These are phyloP conservation scores for Rhodotorula diobovata DNA, from an alignment of 768 basidiomycete species.

Conservation along the genomic window DNA sequence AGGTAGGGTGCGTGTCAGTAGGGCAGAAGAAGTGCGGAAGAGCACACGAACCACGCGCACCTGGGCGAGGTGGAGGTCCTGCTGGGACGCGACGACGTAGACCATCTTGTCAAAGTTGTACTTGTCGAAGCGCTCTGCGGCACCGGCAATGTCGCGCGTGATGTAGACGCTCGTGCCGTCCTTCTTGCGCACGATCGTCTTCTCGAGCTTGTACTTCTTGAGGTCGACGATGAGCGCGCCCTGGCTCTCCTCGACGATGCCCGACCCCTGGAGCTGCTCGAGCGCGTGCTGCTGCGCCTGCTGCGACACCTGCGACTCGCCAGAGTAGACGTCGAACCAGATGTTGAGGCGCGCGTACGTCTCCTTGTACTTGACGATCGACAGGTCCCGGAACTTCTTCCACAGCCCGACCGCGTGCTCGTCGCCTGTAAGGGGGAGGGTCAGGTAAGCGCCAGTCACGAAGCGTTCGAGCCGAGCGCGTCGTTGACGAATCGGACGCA, in stretches of 20 bases:
- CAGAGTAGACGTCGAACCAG: slow-evolving; percentile 83
- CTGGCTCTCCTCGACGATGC: slow-evolving; percentile 63
- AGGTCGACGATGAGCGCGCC: slow-evolving; percentile 83
- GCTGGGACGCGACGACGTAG: slow-evolving; percentile 50
- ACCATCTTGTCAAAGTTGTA: slow-evolving; percentile 90
- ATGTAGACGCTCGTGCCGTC: slow-evolving; percentile 49
- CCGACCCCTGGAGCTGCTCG: slow-evolving; percentile 62
- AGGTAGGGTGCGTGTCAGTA: background rate
- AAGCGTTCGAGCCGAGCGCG: background rate
- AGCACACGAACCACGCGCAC: slow-evolving; percentile 16
- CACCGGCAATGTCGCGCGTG: slow-evolving; percentile 78
- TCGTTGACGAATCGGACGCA: background rate
- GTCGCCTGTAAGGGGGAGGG: slow-evolving; percentile 60
- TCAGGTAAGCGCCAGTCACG: background rate
- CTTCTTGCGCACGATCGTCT: slow-evolving; percentile 80
- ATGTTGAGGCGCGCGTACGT: slow-evolving; percentile 88
- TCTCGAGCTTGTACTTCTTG: slow-evolving; percentile 84
- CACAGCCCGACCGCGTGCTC: slow-evolving; percentile 77
- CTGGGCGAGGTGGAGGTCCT: slow-evolving; percentile 48
- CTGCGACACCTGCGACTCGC: slow-evolving; percentile 57
- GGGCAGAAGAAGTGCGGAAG: slow-evolving; percentile 2
- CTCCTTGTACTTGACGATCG: slow-evolving; percentile 79
- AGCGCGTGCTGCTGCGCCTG: slow-evolving; percentile 64
- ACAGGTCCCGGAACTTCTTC: slow-evolving; percentile 86
- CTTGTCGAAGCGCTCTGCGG: slow-evolving; percentile 83